Conservation (phyloP, 371 early-diverging fungal genomes). For the Mucor lusitanicus region DNA sequence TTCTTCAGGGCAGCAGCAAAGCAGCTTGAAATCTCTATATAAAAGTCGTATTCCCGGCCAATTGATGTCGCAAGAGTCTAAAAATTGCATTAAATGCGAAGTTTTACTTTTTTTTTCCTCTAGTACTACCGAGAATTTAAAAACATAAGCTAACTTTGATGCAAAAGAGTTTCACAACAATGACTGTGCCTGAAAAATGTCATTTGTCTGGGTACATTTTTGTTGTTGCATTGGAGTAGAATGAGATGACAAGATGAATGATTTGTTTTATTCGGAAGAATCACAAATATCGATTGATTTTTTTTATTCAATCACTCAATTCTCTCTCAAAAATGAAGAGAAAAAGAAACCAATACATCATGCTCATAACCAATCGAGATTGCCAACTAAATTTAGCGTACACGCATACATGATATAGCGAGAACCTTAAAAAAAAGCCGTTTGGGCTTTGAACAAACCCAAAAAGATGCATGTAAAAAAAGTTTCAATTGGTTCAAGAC, state of each 20-base stretch:
- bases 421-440: neutral
- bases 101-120: neutral
- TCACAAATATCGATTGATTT: neutral
- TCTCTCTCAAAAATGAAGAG: neutral
- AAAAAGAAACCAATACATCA: neutral
- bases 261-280: neutral
- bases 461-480: neutral
- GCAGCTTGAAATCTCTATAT: neutral
- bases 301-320: neutral
- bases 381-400: neutral
- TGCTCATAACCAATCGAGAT: neutral
- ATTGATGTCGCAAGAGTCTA: neutral
- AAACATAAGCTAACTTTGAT: neutral
- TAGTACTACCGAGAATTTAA: neutral
- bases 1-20: neutral
- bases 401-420: neutral
- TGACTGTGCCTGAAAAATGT: slow-evolving; percentile 3
- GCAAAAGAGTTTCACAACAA: slow-evolving; percentile 1
- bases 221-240: neutral
- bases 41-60: neutral
- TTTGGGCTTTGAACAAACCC: neutral
- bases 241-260: neutral
- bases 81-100: slow-evolving; percentile 1
- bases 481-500: neutral
- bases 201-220: neutral